Evolutionary conservation across 352 stramenopile genomes (phyloP), one percentile per base, ranked within the genome.

Genomic region (Phytophthora palmivora): DNA sequence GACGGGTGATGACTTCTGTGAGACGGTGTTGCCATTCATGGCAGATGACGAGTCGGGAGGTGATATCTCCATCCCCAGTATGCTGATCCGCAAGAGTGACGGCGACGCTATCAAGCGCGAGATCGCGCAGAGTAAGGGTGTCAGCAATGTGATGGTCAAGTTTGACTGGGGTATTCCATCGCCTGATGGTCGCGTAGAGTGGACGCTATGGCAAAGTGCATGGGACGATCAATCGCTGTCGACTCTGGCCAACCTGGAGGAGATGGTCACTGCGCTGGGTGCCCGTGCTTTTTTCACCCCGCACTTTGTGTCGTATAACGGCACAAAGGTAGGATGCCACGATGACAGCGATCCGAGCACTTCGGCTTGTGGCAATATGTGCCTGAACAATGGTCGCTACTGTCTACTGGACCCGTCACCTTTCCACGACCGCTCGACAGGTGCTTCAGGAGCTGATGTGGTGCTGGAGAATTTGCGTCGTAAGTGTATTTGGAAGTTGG

Each of bases 321-420:
- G 96, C 24, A 87, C 94, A 11, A 91, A 88, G 48, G 90, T 97
- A 46, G 89, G 92, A 12, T 99, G 97, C 78, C 79, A 94, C 58
- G 79, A 86, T 26, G 60, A 89, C 22, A 73, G 91, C 32, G 84
- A 78, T 45, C 42, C 69, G 30, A 68, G 55, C 15, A 61, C 80
- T 32, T 82, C 97, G 51, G 81, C 88, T 26, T 99, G 96, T 71
- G 95, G 91, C 58, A 98, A 97, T 70, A 93, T 99, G 67, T 99
- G 97, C 71, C 94, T 98, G 18, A 99, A 99, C 81, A 92, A 96
- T 61, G 97, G 97, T 12, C 87, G 96, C 45, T 99, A 99, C 76
- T 99, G 97, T 76, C 82, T 97, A 22, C 83, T 97, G 34, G 97
- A 99, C 52, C 87, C 87, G 18, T 95, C 87, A 16, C 96, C 97